Base-by-base conservation (phyloP, 1,139 yeast genomes). In the Debaryomyces psychrophilus region DNA sequence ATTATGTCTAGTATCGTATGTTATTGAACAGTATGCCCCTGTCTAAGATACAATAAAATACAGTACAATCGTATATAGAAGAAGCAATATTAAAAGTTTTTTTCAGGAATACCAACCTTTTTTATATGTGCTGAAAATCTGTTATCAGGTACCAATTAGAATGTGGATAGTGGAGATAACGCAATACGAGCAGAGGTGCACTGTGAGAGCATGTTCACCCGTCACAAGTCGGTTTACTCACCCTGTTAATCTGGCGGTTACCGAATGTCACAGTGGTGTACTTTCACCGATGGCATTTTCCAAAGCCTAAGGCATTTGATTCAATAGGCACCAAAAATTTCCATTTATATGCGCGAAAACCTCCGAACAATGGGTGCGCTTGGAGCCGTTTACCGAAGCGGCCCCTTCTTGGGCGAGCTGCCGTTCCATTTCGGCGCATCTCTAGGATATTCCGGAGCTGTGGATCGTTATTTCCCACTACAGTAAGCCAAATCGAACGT, bases 101-200 rank as follows among this genome's bases (percentile, higher is more conserved):
- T 7, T 4, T 7, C 20, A 6, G 33, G 8, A 29, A 7, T 4
- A 20, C 5, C 22, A 20, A 29, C 11, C 11, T 15, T 29, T 29
- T 29, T 29, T 29, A 29, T 29, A 29, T 29, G 11, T 17, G 17
- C 17, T 29, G n/a, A 29, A 14, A 29, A 15, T 18, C 15, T 23
- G 29, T 12, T 35, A 35, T 35, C 38, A 22, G 17, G 29, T 23
- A 22, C 28, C 28, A 35, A 35, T 35, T 8, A 23, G 22, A 35
- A 5, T 4, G 15, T 35, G 38, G 14, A 23, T 14, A 35, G 38
- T 35, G 38, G 38, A 35, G 38, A 35, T 35, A 22, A 22, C 36
- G 18, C 11, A 18, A 11, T 33, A 33, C 14, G 25, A 33, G n/a
- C n/a, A n/a, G n/a, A n/a, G 26, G 11, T 33, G 36, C 25, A 33